Evolutionary conservation across 305 asterid genomes (phyloP).

Genomic region (Fraxinus latifolia): DNA sequence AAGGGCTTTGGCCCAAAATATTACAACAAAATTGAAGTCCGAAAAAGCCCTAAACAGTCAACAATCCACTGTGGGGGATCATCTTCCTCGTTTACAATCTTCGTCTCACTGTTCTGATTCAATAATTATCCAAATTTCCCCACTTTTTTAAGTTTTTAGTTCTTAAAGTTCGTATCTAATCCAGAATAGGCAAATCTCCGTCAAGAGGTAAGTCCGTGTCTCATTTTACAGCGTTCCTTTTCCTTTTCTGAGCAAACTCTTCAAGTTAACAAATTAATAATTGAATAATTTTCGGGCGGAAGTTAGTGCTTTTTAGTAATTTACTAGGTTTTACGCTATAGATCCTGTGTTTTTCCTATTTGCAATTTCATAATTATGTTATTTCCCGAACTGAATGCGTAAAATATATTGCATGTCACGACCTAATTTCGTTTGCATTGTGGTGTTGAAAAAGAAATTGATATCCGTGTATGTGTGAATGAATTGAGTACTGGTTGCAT

Average conservation of each 20-base stretch:
- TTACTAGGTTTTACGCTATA: not conserved
- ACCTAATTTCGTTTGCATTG: conserved; percentile 11
- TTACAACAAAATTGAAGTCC: no score
- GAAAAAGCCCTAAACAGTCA: conserved; percentile 12
- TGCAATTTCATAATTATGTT: not conserved
- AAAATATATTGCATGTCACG: not conserved
- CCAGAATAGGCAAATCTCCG: not conserved
- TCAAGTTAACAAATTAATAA: not conserved
- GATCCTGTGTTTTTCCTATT: not conserved
- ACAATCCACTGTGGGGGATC: not conserved
- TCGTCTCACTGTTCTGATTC: conserved; percentile 3
- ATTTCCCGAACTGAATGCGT: not conserved
- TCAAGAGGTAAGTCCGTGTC: not conserved
- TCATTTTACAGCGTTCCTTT: not conserved
- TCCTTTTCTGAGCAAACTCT: not conserved
- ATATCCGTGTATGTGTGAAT: not conserved
- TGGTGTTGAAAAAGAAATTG: not conserved
- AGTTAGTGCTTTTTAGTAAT: not conserved
- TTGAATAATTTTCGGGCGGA: not conserved
- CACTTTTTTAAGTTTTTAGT: conserved; percentile 3
- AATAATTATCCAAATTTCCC: conserved; percentile 3
- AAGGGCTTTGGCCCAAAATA: not conserved
- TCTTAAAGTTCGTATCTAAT: not conserved
- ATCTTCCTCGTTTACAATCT: conserved; percentile 14
- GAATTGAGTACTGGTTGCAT: not conserved